Evolutionary conservation across 1,284 basidiomycete species (phyloP).

Genomic region (Cutaneotrichosporon arboriforme): DNA sequence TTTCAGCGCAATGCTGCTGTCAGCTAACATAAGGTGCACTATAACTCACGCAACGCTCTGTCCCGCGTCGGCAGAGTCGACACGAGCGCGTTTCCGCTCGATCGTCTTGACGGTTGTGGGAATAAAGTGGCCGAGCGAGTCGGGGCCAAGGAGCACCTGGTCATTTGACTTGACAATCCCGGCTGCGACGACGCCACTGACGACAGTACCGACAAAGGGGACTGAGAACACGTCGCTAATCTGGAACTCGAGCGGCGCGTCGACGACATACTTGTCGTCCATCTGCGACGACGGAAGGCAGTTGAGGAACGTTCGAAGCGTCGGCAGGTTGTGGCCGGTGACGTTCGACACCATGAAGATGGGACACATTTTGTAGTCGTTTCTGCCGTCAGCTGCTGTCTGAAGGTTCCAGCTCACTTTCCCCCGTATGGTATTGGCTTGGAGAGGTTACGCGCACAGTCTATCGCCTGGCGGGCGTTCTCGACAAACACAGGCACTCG

Average conservation of each 20-base stretch:
- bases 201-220: constrained; percentile 91
- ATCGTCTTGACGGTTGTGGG: constrained; percentile 81
- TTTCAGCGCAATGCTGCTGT: constrained; percentile 70
- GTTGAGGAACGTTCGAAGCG: constrained; percentile 80
- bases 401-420: constrained; percentile 49
- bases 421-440: constrained; percentile 59
- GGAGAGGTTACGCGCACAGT: constrained; percentile 58
- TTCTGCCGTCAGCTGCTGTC: not conserved
- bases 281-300: constrained; percentile 75
- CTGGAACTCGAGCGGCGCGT: constrained; percentile 75
- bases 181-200: constrained; percentile 81
- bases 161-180: constrained; percentile 76
- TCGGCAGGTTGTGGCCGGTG: constrained; percentile 72
- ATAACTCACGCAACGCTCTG: constrained; percentile 71
- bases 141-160: constrained; percentile 79
- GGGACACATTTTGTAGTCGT: constrained; percentile 65
- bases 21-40: not conserved
- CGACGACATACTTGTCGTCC: constrained; percentile 69
- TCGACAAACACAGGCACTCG: constrained; percentile 52
- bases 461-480: constrained; percentile 63
- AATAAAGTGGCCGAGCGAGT: constrained; percentile 84
- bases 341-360: constrained; percentile 94
- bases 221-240: constrained; percentile 62
- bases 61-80: constrained; percentile 81
- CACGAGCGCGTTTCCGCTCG: constrained; percentile 84